Evolutionary conservation across 2,329 filamentous ascomycete species (phyloP).

Genomic region (Graphiopsis chlorocephala): DNA sequence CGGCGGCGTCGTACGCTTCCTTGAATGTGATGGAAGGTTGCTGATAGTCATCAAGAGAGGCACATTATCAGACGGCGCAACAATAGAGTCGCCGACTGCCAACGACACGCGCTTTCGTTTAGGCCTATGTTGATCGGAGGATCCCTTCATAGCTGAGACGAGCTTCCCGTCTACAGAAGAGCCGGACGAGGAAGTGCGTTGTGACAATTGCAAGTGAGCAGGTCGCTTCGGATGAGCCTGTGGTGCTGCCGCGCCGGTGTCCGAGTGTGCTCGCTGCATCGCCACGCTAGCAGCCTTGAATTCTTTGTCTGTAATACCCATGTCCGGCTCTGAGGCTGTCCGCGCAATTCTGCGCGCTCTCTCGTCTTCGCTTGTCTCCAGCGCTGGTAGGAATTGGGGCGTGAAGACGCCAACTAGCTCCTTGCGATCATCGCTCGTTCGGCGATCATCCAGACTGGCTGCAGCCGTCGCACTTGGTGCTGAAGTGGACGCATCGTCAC

Average conservation of each 20-base stretch:
- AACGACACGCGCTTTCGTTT: slow-evolving; percentile 36
- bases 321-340: slow-evolving; percentile 28
- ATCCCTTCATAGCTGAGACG: slow-evolving; percentile 35
- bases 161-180: slow-evolving; percentile 35
- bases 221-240: slow-evolving; percentile 31
- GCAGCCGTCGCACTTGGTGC: slow-evolving; percentile 11
- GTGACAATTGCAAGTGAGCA: slow-evolving; percentile 30
- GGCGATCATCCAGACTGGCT: slow-evolving; percentile 27
- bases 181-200: slow-evolving; percentile 35
- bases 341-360: slow-evolving; percentile 20
- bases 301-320: slow-evolving; percentile 1
- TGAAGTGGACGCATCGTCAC: slow-evolving; percentile 15
- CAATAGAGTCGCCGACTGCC: slow-evolving; percentile 35
- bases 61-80: slow-evolving; percentile 36
- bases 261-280: slow-evolving; percentile 29
- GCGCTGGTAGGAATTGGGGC: slow-evolving; percentile 34
- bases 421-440: slow-evolving; percentile 29
- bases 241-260: slow-evolving; percentile 27
- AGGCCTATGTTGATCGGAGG: slow-evolving; percentile 24
- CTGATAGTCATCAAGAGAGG: slow-evolving; percentile 25
- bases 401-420: slow-evolving; percentile 38
- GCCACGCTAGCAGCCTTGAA: slow-evolving; percentile 6
- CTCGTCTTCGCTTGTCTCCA: slow-evolving; percentile 26
- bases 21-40: slow-evolving; percentile 33
- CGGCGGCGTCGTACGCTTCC: slow-evolving; percentile 17